Conservation (phyloP, 1,139 yeast species). For the Sugiyamaella paludigena region DNA sequence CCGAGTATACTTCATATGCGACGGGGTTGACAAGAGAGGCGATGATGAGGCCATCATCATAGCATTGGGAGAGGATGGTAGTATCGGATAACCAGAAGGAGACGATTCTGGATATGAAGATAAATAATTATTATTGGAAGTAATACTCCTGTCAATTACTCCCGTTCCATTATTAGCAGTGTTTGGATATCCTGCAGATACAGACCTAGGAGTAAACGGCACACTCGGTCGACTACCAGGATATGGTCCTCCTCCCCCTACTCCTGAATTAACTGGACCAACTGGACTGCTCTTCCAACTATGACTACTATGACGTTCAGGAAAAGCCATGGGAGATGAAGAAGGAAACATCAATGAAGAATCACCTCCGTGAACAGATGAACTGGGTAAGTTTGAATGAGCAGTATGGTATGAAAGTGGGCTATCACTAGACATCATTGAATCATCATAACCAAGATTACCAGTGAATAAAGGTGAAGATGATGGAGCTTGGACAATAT, state of each 20-base stretch:
- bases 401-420: constrained; percentile 16
- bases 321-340: constrained; percentile 10
- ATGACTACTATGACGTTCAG: constrained; percentile 12
- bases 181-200: constrained; percentile 6
- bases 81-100: too few relatives aligned
- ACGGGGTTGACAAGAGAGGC: constrained; percentile 19
- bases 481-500: constrained; percentile 4
- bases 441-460: neutral
- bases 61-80: neutral
- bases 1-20: constrained; percentile 15
- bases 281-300: constrained; percentile 8
- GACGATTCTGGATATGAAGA: too few relatives aligned
- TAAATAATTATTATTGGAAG: neutral
- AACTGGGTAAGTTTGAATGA: constrained; percentile 7
- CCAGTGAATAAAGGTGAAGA: constrained; percentile 9
- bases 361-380: neutral
- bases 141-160: neutral
- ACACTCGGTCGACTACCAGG: neutral
- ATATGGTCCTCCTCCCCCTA: neutral
- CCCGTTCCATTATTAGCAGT: neutral
- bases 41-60: constrained; percentile 14
- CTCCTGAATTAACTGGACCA: neutral
- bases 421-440: constrained; percentile 7
- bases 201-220: constrained; percentile 6
- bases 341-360: neutral